Evolutionary conservation across 768 basidiomycete species (phyloP).

Genomic region (Mycena rosella): DNA sequence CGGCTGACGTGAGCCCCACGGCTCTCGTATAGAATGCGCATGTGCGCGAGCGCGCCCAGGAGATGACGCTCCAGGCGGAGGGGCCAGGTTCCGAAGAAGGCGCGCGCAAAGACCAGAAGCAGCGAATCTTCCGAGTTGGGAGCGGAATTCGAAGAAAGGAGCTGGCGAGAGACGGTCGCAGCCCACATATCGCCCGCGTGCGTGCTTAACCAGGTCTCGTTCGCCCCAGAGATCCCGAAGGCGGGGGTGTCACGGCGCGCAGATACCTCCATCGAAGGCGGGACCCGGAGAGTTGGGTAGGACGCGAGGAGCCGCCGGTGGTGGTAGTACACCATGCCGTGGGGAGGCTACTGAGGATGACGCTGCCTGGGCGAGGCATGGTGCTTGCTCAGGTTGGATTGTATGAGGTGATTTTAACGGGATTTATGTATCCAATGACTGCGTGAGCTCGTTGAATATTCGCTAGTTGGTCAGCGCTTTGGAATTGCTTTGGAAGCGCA

Average conservation of each 20-base stretch:
- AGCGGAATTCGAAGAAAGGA: background rate
- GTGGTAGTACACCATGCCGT: conserved; percentile 13
- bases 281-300: conserved; percentile 20
- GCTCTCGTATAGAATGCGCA: background rate
- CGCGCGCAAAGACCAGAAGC: conserved; percentile 19
- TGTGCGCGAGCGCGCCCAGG: background rate
- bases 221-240: conserved; percentile 13
- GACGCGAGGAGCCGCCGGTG: conserved; percentile 13
- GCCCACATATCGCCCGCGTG: conserved; percentile 23
- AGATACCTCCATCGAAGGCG: conserved; percentile 8
- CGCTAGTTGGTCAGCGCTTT: too few relatives aligned
- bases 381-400: too few relatives aligned
- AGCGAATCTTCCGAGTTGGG: background rate
- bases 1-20: background rate
- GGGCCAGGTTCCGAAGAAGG: conserved; percentile 18
- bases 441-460: too few relatives aligned
- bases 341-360: conserved; percentile 1
- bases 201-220: conserved; percentile 12
- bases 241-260: conserved; percentile 23
- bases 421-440: too few relatives aligned
- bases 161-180: conserved; percentile 11
- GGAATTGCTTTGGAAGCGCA: too few relatives aligned
- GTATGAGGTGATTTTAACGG: too few relatives aligned
- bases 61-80: conserved; percentile 13
- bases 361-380: conserved; percentile 1